These are phyloP conservation scores for Gyrodon lividus DNA, from an alignment of 768 basidiomycete species.

Conservation along the genomic window DNA sequence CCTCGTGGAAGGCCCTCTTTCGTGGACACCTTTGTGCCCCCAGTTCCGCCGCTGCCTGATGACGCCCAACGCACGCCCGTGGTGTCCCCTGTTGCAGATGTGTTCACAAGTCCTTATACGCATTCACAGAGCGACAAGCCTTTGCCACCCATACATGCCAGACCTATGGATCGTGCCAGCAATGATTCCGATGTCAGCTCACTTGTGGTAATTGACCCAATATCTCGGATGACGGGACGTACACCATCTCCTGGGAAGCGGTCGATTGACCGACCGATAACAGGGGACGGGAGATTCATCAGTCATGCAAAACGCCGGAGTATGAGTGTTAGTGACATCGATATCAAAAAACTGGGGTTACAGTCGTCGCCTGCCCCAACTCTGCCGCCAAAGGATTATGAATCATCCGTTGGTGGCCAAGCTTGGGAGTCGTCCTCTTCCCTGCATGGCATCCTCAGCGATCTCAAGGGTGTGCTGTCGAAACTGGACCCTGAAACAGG, in stretches of 20 bases:
- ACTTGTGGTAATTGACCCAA: conserved; percentile 54
- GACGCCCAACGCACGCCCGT: conserved; percentile 37
- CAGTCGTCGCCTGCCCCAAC: conserved; percentile 37
- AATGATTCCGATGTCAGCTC: conserved; percentile 53
- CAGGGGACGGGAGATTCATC: conserved; percentile 27
- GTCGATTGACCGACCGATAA: conserved; percentile 24
- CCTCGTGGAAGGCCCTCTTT: conserved; percentile 29
- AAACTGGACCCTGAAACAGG: conserved; percentile 58
- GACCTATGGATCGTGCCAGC: conserved; percentile 35
- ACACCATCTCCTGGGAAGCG: conserved; percentile 32
- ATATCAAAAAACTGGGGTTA: conserved; percentile 45
- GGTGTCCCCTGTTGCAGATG: conserved; percentile 50
- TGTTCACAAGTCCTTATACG: conserved; percentile 40
- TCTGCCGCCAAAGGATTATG: conserved; percentile 33
- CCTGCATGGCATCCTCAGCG: conserved; percentile 62
- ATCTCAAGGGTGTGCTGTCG: conserved; percentile 72
- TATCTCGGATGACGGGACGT: conserved; percentile 38
- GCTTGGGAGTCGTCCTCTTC: conserved; percentile 45
- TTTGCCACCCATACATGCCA: conserved; percentile 55
- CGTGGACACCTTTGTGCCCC: conserved; percentile 38
- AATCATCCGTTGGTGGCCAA: conserved; percentile 21
- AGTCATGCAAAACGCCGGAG: conserved; percentile 57
- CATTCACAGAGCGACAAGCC: conserved; percentile 52
- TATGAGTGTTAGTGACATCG: conserved; percentile 70
- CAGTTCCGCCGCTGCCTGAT: conserved; percentile 50